Evolutionary conservation across 768 basidiomycete genomes (phyloP).

Genomic region (Cyclocybe aegerita): DNA sequence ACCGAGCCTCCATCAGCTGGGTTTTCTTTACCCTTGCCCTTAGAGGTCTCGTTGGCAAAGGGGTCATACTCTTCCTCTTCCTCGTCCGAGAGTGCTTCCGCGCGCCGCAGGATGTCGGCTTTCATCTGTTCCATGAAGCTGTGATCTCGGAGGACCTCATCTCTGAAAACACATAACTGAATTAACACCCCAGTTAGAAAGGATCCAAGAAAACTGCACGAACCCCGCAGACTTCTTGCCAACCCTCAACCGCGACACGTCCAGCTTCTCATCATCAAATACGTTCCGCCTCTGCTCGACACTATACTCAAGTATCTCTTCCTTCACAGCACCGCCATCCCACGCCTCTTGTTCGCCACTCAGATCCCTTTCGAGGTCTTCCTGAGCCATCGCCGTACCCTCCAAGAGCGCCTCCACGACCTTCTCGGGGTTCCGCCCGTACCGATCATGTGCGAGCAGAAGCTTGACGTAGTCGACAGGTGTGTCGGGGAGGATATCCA

Average conservation of each 20-base stretch:
- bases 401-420: slow-evolving; percentile 76
- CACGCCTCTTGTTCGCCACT: not conserved
- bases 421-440: slow-evolving; percentile 55
- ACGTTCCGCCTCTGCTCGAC: slow-evolving; percentile 62
- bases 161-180: slow-evolving; percentile 27
- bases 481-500: slow-evolving; percentile 74
- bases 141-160: slow-evolving; percentile 56
- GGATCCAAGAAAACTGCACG: slow-evolving; percentile 12
- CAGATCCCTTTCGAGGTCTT: slow-evolving; percentile 19
- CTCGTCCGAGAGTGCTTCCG: slow-evolving; percentile 64
- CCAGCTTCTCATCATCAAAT: slow-evolving; percentile 73
- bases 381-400: slow-evolving; percentile 54
- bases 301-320: slow-evolving; percentile 11
- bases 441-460: slow-evolving; percentile 51
- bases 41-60: slow-evolving; percentile 1
- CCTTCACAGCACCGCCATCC: not conserved
- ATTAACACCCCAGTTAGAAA: not conserved
- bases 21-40: slow-evolving; percentile 27
- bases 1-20: slow-evolving; percentile 27
- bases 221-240: slow-evolving; percentile 63
- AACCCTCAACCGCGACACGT: slow-evolving; percentile 53
- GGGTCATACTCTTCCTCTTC: slow-evolving; percentile 43
- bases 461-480: slow-evolving; percentile 55
- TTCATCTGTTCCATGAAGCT: slow-evolving; percentile 75
- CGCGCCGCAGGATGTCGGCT: slow-evolving; percentile 75